phyloP scores from a whole-genome alignment of 2,329 filamentous ascomycete genomes.

The Geosmithia morbida region DNA sequence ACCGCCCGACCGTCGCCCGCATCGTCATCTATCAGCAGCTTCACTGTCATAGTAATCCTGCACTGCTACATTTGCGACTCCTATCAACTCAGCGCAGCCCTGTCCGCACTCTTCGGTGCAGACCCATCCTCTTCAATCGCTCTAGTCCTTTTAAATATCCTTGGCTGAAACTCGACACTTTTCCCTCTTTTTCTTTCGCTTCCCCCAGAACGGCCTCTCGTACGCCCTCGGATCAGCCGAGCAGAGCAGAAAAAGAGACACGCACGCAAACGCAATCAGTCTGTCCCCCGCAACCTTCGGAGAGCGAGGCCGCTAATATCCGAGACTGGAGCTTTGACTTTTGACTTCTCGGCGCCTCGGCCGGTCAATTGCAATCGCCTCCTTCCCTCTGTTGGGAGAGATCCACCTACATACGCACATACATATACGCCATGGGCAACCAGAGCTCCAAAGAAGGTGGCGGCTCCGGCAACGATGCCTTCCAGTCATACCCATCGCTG shows the following conservation, averaged over 20 bases:
- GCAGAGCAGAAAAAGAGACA: background rate
- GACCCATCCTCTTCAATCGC: too few species aligned
- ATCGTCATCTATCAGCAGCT: background rate
- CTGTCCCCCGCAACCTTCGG: too few species aligned
- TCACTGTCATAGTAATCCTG: too few species aligned
- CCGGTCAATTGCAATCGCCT: background rate
- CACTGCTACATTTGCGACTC: too few species aligned
- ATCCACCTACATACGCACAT: background rate
- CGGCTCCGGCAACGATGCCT: conserved; percentile 31
- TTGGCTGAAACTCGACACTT: too few species aligned
- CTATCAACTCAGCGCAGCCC: background rate
- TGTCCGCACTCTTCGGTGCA: too few species aligned
- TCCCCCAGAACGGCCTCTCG: too few species aligned
- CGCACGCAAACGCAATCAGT: background rate
- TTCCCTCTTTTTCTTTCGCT: too few species aligned
- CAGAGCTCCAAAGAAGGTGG: conserved; percentile 51
- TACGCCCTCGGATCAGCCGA: background rate
- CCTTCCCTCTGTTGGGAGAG: background rate
- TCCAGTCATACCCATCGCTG: conserved; percentile 85
- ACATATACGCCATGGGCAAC: conserved; percentile 50
- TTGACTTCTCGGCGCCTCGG: background rate
- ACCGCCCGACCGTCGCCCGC: background rate
- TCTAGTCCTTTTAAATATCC: too few species aligned
- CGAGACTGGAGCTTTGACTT: background rate
- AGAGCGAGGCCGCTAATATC: background rate